A percentile compares a stretch with the other conserved stretches of the same genome.
phyloP scores from a whole-genome alignment of 768 basidiomycete genomes.

The Rhodotorula paludigena region DNA sequence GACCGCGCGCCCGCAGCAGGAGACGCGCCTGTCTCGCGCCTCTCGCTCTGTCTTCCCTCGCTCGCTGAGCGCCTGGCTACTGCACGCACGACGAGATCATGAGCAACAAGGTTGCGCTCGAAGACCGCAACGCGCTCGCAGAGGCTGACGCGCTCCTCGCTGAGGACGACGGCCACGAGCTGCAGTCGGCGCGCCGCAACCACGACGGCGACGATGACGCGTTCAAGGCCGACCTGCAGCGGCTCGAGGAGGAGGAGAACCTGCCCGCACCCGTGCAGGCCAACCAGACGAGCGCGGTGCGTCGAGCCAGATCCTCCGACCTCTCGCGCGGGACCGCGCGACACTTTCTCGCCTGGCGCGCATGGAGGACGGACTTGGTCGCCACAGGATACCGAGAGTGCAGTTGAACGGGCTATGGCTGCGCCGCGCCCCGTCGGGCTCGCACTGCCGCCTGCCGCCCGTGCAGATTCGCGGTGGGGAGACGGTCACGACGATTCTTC shows the following conservation, averaged over 20 bases:
- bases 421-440: no score
- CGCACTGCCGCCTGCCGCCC: no score
- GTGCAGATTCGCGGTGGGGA: no score
- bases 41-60: not conserved
- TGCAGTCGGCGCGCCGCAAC: no score
- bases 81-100: not conserved
- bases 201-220: not conserved
- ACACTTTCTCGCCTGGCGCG: no score
- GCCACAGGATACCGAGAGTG: no score
- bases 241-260: conserved; percentile 14
- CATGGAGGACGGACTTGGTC: no score
- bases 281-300: not conserved
- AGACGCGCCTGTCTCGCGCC: not conserved
- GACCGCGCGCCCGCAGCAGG: no score
- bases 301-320: not conserved
- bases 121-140: conserved; percentile 1
- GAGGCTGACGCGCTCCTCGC: conserved; percentile 28
- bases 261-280: conserved; percentile 4
- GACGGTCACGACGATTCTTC: no score
- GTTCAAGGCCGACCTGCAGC: conserved; percentile 6
- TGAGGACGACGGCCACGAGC: conserved; percentile 11
- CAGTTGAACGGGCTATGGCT: no score
- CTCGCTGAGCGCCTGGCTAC: no score
- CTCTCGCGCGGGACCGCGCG: no score
- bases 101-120: conserved; percentile 12